Percentiles rank a stretch among this genome's conserved stretches.
Evolutionary conservation across 441 rosid species (phyloP).

Genomic region (Eruca vesicaria): DNA sequence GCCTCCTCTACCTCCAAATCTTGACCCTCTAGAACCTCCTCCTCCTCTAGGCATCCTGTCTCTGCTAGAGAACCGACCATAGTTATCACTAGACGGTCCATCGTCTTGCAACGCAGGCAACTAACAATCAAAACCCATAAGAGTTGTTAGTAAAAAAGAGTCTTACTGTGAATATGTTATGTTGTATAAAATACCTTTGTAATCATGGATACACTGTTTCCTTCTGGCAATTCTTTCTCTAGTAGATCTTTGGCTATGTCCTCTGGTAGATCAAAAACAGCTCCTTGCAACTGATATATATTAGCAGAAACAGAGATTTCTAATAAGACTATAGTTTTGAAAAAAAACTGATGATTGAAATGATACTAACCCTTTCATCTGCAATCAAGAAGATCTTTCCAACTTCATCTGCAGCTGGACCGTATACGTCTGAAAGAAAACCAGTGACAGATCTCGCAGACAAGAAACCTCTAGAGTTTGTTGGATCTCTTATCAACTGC

Average conservation of each 20-base stretch:
- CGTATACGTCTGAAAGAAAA: constrained; percentile 79
- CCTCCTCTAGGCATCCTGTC: constrained; percentile 55
- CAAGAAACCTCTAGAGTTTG: constrained; percentile 63
- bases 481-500: constrained; percentile 76
- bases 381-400: constrained; percentile 88
- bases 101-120: constrained; percentile 92
- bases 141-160: background rate
- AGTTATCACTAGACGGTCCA: constrained; percentile 79
- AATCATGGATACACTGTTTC: constrained; percentile 72
- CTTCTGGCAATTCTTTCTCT: constrained; percentile 67
- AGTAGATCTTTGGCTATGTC: constrained; percentile 84
- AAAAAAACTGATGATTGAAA: background rate
- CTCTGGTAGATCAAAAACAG: constrained; percentile 94
- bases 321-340: background rate
- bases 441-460: constrained; percentile 93
- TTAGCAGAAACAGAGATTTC: constrained; percentile 3
- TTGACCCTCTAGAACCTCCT: constrained; percentile 36
- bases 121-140: constrained; percentile 45
- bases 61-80: constrained; percentile 79
- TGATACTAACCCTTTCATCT: constrained; percentile 70
- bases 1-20: constrained; percentile 38
- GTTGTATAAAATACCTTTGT: constrained; percentile 55
- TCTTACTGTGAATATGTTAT: background rate
- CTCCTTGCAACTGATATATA: constrained; percentile 85
- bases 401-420: constrained; percentile 87